Conservation (phyloP, 768 basidiomycete genomes). For the Tubosaeta sp. region DNA sequence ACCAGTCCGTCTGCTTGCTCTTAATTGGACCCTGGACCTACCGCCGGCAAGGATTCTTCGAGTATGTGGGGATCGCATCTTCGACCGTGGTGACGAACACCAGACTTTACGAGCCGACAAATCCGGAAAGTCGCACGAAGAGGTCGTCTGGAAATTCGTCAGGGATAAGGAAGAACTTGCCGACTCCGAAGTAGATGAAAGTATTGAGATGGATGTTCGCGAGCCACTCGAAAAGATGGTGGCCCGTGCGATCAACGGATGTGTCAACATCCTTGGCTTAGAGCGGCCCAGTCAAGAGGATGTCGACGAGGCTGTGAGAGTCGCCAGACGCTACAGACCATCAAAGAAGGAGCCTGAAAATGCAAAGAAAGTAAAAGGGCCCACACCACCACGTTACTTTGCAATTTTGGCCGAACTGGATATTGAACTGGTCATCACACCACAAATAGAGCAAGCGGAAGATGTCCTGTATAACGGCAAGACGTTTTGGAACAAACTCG, state of each 20-base stretch:
- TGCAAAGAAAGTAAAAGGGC: conserved; percentile 25
- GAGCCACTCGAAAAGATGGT: conserved; percentile 55
- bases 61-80: conserved; percentile 73
- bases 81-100: conserved; percentile 77
- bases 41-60: conserved; percentile 63
- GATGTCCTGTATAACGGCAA: conserved; percentile 31
- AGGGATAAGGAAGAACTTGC: conserved; percentile 56
- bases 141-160: conserved; percentile 81
- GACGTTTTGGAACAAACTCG: conserved; percentile 48
- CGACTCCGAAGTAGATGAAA: conserved; percentile 58
- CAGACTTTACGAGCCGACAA: conserved; percentile 68
- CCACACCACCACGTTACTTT: conserved; percentile 87
- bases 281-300: conserved; percentile 49
- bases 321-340: conserved; percentile 40
- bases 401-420: conserved; percentile 75
- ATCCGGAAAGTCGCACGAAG: conserved; percentile 58
- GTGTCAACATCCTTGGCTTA: conserved; percentile 53
- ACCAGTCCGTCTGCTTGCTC: conserved; percentile 71
- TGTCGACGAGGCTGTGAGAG: conserved; percentile 44
- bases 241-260: conserved; percentile 52
- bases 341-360: conserved; percentile 6
- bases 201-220: conserved; percentile 62
- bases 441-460: conserved; percentile 33
- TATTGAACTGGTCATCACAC: conserved; percentile 44
- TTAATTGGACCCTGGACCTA: conserved; percentile 67